Evolutionary conservation across 768 basidiomycete species (phyloP).

Genomic region (Lactifluus subvellereus): DNA sequence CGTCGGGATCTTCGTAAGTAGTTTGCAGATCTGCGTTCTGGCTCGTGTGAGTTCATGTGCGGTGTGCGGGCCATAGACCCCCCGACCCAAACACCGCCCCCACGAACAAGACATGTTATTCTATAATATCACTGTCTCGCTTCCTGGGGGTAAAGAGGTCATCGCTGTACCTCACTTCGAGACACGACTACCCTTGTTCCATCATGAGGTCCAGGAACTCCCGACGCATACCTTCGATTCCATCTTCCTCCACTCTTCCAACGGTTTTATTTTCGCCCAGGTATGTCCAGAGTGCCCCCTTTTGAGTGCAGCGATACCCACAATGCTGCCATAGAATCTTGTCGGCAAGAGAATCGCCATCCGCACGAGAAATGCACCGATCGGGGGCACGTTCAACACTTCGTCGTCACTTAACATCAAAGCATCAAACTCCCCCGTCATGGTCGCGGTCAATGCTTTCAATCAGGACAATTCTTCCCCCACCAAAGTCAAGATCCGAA

Average conservation of each 20-base stretch:
- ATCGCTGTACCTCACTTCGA: conserved; percentile 5
- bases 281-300: not conserved
- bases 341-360: conserved; percentile 4
- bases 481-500: conserved; percentile 3
- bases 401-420: not conserved
- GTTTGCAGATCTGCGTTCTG: not conserved
- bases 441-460: conserved; percentile 12
- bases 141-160: conserved; percentile 9
- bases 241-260: not conserved
- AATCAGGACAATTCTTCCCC: not conserved
- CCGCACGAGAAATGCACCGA: conserved; percentile 5
- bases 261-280: not conserved
- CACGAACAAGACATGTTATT: not conserved
- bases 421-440: conserved; percentile 11
- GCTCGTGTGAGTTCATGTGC: not conserved
- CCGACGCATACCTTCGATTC: conserved; percentile 11
- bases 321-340: not conserved
- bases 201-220: not conserved
- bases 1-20: conserved; percentile 14
- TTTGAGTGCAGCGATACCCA: not conserved
- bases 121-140: conserved; percentile 13
- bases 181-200: conserved; percentile 14
- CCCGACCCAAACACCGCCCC: not conserved
- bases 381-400: conserved; percentile 15
- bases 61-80: conserved; percentile 1